Base-by-base conservation (phyloP, 2,329 filamentous ascomycete genomes). In the Fusarium agapanthi region DNA sequence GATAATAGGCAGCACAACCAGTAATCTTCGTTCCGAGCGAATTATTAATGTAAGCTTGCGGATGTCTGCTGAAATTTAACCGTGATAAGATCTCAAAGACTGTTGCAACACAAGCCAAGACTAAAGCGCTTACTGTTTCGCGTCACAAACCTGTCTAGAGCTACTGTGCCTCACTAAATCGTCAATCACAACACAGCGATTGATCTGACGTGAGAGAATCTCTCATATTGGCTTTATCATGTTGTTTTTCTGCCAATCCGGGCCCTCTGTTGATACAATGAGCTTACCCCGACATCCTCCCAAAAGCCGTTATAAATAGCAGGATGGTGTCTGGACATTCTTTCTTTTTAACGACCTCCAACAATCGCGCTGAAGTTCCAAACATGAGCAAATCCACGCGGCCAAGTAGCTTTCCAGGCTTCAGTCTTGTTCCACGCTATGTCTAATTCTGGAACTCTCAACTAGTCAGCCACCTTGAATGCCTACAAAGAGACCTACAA, bases 361-460 rank as follows among this genome's bases (percentile, higher is more conserved):
- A n/a, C 22, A 48, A n/a, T 32, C 15, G 18, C 30, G 11, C 18
- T 2, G 2, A 13, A 24, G 20, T n/a, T 11, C 30, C n/a, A 12
- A 6, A 7, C 7, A 66, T 67, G 64, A 45, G 11, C 4, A 51
- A 18, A 10, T 15, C 12, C 4, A 3, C 3, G 4, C 12, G 14
- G 3, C 7, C 11, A 0, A 28, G 1, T 3, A 10, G 3, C 1
- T 54, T 67, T 13, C 35, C 40, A 0, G 54, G 47, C 11, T 67
- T 67, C 20, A 11, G 32, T 61, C 2, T n/a, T 67, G 3, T 14
- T 51, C 3, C 65, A 67, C 15, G 15, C 37, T 0, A 22, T 67
- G 22, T 67, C 65, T 4, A 67, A 67, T 12, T 67, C 65, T 3
- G 65, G 65, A 7, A 26, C 37, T 5, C 32, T 34, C 3, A 67